phyloP scores from a whole-genome alignment of 2,329 filamentous ascomycete genomes.

The Coniochaeta pulveracea region DNA sequence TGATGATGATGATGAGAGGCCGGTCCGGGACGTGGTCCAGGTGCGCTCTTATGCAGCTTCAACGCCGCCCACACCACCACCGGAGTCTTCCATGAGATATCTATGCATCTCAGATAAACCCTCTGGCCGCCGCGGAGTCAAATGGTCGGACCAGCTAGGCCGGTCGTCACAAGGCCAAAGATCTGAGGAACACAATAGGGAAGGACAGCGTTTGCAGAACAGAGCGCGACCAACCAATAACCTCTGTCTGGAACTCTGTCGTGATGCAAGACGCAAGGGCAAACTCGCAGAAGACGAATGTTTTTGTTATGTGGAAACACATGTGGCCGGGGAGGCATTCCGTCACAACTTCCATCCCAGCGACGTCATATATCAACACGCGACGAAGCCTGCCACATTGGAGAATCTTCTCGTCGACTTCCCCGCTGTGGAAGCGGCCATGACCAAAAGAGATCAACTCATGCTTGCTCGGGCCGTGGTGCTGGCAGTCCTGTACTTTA shows the following conservation, averaged over 20 bases:
- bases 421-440: not conserved
- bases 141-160: not conserved
- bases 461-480: constrained; percentile 1
- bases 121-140: not conserved
- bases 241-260: not conserved
- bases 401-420: not conserved
- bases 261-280: not conserved
- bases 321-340: not conserved
- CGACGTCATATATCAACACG: not conserved
- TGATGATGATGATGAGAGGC: not conserved
- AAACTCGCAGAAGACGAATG: not conserved
- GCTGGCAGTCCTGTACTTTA: constrained; percentile 1
- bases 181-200: not conserved
- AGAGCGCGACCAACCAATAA: not conserved
- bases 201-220: not conserved
- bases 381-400: constrained; percentile 1
- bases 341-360: constrained; percentile 1
- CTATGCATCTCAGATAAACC: not conserved
- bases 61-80: not conserved
- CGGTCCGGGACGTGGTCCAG: constrained; percentile 1
- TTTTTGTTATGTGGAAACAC: constrained; percentile 2
- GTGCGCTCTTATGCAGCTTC: not conserved
- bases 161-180: not conserved
- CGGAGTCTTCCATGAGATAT: not conserved
- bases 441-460: constrained; percentile 1